phyloP scores from a whole-genome alignment of 176 grass and related monocot genomes.

The Echinochloa phyllopogon region DNA sequence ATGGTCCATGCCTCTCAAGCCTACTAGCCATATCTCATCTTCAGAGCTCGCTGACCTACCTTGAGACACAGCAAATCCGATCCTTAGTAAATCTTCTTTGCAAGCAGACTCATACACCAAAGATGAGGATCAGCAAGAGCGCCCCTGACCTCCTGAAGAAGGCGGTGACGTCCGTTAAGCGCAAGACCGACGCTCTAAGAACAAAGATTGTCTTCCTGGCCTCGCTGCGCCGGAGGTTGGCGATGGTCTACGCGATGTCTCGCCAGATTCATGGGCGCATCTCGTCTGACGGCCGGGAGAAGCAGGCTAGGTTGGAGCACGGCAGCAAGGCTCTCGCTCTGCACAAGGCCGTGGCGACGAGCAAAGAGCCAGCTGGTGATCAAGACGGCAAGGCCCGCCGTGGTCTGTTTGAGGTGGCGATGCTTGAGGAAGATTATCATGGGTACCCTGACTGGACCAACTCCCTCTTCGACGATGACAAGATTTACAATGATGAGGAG shows the following conservation, averaged over 20 bases:
- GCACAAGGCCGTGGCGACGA: not conserved
- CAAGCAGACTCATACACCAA: not conserved
- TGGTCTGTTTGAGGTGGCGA: conserved; percentile 30
- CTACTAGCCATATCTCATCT: not conserved
- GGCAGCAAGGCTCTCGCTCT: conserved; percentile 39
- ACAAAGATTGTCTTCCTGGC: conserved; percentile 63
- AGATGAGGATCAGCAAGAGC: conserved; percentile 65
- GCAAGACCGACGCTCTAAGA: conserved; percentile 56
- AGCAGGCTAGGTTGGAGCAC: conserved; percentile 6
- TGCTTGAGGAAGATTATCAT: conserved; percentile 24
- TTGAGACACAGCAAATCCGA: not conserved
- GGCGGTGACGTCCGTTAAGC: conserved; percentile 55
- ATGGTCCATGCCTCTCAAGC: conserved; percentile 54
- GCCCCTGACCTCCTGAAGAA: conserved; percentile 68
- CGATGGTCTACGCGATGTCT: conserved; percentile 43
- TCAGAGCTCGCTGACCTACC: not conserved
- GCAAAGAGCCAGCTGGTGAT: not conserved
- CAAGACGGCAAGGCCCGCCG: not conserved
- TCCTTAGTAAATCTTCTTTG: not conserved
- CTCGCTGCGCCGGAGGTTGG: conserved; percentile 56
- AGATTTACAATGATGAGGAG: not conserved
- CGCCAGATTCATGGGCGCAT: conserved; percentile 69
- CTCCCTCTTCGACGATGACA: conserved; percentile 45
- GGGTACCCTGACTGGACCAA: conserved; percentile 38
- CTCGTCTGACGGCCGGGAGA: conserved; percentile 1